Conservation (phyloP, 2,329 filamentous ascomycete species). For the Samsoniella hepiali region DNA sequence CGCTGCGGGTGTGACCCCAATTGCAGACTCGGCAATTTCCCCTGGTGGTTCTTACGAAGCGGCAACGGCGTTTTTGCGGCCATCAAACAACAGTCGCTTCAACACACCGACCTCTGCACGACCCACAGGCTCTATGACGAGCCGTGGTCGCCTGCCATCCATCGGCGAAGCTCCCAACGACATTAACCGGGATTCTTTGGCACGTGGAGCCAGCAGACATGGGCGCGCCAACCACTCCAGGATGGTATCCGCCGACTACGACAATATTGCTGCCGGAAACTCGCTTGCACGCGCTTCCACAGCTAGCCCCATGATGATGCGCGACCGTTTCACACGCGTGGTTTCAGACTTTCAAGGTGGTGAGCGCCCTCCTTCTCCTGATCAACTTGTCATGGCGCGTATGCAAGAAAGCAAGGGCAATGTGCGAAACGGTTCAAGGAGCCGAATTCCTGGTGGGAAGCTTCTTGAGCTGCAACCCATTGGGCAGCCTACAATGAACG, state of each 20-base stretch:
- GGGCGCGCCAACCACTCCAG: constrained; percentile 31
- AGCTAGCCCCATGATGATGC: constrained; percentile 63
- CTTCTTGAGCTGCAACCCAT: constrained; percentile 62
- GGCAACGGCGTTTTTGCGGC: constrained; percentile 65
- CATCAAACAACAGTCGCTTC: constrained; percentile 63
- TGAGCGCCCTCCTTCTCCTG: constrained; percentile 58
- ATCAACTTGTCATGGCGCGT: constrained; percentile 58
- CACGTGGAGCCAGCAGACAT: constrained; percentile 19
- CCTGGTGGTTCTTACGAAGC: constrained; percentile 62
- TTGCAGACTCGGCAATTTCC: constrained; percentile 66
- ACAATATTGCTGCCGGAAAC: constrained; percentile 40
- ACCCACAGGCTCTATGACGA: constrained; percentile 50
- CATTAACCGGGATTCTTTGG: constrained; percentile 30
- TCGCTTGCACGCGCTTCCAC: constrained; percentile 63
- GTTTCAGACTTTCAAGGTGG: constrained; percentile 30
- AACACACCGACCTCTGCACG: constrained; percentile 66
- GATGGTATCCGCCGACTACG: constrained; percentile 40
- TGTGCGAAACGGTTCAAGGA: constrained; percentile 68
- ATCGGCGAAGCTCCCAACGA: constrained; percentile 60
- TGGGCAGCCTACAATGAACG: constrained; percentile 48
- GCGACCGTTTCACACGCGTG: constrained; percentile 40
- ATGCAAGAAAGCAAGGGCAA: constrained; percentile 56
- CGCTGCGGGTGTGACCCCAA: constrained; percentile 81
- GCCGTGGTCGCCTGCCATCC: constrained; percentile 66
- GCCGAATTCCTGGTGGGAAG: constrained; percentile 71